phyloP scores from a whole-genome alignment of 306 rosid genomes.

The Rosa persica region DNA sequence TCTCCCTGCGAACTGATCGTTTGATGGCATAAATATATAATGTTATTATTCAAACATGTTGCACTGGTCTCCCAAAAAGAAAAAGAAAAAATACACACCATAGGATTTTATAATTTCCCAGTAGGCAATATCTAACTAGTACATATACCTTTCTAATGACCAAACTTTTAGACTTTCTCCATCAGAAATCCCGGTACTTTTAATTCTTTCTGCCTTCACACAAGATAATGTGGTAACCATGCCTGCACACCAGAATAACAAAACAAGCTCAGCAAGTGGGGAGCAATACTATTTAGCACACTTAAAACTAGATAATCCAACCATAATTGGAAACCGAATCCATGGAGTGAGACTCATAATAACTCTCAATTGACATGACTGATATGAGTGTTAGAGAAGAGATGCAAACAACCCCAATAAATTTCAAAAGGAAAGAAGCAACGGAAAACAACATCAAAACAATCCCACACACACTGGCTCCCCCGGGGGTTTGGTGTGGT shows the following conservation, averaged over 20 bases:
- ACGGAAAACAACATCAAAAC: not conserved
- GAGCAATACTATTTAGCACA: not conserved
- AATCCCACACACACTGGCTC: not conserved
- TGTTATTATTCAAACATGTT: not conserved
- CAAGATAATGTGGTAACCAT: slow-evolving; percentile 92
- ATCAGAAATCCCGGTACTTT: not conserved
- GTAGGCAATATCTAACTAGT: not conserved
- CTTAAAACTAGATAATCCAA: not conserved
- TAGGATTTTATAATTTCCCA: not conserved
- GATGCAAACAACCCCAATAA: not conserved
- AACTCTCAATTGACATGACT: not conserved
- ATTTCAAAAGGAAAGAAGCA: not conserved
- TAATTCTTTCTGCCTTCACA: slow-evolving; percentile 85
- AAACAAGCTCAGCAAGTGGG: slow-evolving; percentile 4
- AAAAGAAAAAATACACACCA: not conserved
- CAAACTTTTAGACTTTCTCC: slow-evolving; percentile 14
- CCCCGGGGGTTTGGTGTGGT: not conserved
- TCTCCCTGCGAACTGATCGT: not conserved
- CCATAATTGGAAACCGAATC: not conserved
- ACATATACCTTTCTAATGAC: not conserved
- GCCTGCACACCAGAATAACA: slow-evolving; percentile 53
- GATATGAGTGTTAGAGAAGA: not conserved
- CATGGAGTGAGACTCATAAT: not conserved
- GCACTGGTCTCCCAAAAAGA: not conserved
- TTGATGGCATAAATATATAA: not conserved